Conservation (phyloP, 345 rosid species). For the Linum usitatissimum region DNA sequence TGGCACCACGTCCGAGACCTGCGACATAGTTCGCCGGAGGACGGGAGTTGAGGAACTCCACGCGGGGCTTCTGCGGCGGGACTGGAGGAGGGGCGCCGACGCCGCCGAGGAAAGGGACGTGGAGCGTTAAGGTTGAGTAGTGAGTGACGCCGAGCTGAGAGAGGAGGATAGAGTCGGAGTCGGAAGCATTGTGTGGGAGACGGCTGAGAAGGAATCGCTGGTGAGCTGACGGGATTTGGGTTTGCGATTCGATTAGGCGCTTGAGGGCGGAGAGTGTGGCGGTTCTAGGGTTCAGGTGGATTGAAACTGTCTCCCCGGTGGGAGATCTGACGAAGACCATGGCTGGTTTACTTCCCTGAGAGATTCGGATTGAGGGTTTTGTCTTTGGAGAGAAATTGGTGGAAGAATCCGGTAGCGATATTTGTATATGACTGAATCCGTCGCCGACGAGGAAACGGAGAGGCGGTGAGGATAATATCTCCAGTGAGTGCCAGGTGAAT, state of each 20-base stretch:
- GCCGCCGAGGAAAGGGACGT: conserved; percentile 49
- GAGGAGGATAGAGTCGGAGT: conserved; percentile 18
- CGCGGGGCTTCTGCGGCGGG: conserved; percentile 55
- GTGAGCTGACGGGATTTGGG: not conserved
- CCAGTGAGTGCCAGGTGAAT: no score
- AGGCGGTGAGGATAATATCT: no score
- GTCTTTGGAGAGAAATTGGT: no score
- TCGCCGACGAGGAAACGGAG: no score
- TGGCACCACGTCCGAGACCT: conserved; percentile 95
- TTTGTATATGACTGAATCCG: no score
- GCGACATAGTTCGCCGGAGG: conserved; percentile 86
- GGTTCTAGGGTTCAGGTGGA: not conserved
- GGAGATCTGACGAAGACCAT: conserved; percentile 4
- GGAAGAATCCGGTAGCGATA: no score
- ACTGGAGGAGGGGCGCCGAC: conserved; percentile 21
- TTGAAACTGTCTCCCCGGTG: not conserved
- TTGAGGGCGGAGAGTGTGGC: conserved; percentile 3
- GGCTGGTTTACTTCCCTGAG: not conserved
- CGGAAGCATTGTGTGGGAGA: not conserved
- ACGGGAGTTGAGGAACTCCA: conserved; percentile 74
- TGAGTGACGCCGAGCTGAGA: conserved; percentile 37
- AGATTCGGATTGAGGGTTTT: not conserved
- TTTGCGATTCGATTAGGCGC: not conserved
- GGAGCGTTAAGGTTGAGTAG: conserved; percentile 43
- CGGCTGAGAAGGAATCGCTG: not conserved